Evolutionary conservation across 176 grass and related monocot genomes (phyloP), one percentile per base, ranked within the genome.

Genomic region (Cenchrus fungigraminus): DNA sequence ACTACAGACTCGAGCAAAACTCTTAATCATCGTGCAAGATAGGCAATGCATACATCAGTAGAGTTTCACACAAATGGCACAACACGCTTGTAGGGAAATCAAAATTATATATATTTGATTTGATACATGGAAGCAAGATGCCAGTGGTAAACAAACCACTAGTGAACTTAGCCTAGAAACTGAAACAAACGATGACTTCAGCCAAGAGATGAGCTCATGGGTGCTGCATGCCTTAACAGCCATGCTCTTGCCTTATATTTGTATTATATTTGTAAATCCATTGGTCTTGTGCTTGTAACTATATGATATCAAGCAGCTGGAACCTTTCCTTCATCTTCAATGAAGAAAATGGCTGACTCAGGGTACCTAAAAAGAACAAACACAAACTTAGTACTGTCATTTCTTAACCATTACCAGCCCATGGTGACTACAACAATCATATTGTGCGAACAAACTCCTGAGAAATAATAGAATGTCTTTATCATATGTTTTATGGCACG

Each of bases 321-420:
- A 52, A 94, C 94, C 85, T 99, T 96, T 82, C 84, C 96, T 87
- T 91, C 92, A 84, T 99, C 93, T 88, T 94, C 94, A 61, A 99
- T 96, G 82, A 99, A 99, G 89, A 96, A 99, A 78, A 99, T 94
- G 77, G 97, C 91, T 0, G 94, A 89, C 74, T 96, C 91, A 69
- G 94, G 34, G 94, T 66, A 99, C 94, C 97, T 96, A 70, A n/a
- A n/a, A 72, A 68, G 17, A 20, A 49, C 1, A 61, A 77, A 56
- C 54, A 1, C 45, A 65, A 54, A 54, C 4, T 59, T 1, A 22
- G n/a, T 13, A 44, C 6, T 2, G 20, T 8, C 45, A 44, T 77
- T 86, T 71, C 34, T 37, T 37, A 37, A 37, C 34, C 3, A 54
- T 74, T 74, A 17, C 10, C 4, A 32, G 61, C 32, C 71, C 6